Evolutionary conservation across 495 filamentous ascomycete species (phyloP), one percentile per base, ranked within the genome.

Genomic region (Haplographium delicatum): DNA sequence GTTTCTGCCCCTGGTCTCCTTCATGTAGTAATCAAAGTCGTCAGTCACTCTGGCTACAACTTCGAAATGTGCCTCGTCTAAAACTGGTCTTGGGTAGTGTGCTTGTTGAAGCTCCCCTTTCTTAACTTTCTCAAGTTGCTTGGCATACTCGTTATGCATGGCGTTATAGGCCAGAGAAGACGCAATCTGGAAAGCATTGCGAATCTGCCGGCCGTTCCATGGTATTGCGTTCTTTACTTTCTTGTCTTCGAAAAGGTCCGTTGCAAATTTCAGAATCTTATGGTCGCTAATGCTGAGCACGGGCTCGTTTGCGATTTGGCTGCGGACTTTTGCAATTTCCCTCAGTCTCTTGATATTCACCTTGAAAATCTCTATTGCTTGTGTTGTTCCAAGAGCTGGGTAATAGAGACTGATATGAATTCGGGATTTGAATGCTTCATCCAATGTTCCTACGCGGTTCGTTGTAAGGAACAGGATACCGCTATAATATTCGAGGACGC

Each of bases 181-280:
- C 5, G 67, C 72, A 0, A 61, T 73, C 44, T 72, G 64, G 46
- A 69, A 72, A 1, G 68, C 65, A 44, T 76, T 76, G 9, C 65
- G 58, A 28, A 74, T 73, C 54, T 76, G 68, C 2, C 72, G 59
- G 2, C 72, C 72, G 47, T 76, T 76, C 69, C 69, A 74, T 5
- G 13, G 33, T n/a, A n/a, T n/a, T n/a, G n/a, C n/a, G 0, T 27
- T 27, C 24, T 47, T 37, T 4, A 16, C 35, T 19, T 18, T 38
- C 5, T 38, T 19, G 5, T 38, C 35, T 15, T 38, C 3, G 35
- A 38, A 38, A 5, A 19, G 18, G 5, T 38, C 35, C 22, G 18
- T 19, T 5, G 35, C 35, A 7, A 38, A 19, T 11, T 19, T 15
- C 15, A 38, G 35, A 19, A 38, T 38, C 22, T 38, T 19, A 19